Base-by-base conservation (phyloP, 2,329 filamentous ascomycete species). In the Macroventuria anomochaeta region DNA sequence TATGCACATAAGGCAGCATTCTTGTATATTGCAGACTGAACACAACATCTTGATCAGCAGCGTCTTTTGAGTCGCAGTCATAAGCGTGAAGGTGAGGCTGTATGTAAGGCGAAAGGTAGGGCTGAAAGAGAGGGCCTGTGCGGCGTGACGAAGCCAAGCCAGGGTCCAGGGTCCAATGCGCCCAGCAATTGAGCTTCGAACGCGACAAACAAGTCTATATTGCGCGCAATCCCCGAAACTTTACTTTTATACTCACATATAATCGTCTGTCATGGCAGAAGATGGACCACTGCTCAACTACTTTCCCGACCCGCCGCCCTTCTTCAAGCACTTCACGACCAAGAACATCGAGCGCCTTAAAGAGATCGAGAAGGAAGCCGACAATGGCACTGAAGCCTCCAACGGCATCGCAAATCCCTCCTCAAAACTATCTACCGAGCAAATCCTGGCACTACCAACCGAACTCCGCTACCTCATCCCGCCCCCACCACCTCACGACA, bases 281-380 rank as follows among this genome's bases (percentile, higher is more conserved):
- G 63, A 68, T 23, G 59, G 62, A 18, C 40, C 38, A 7, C 20
- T 62, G 17, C 59, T 62, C 36, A 64, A 66, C 37, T 63, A 88
- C 33, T 96, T 92, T 72, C 93, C 95, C 20, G 85, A 89, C 46
- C 95, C 95, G 21, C 95, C 95, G 21, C 87, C 88, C 0, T 96
- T 97, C 77, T 97, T 90, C 87, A 88, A 88, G 63, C 83, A 90
- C 72, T 97, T 97, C 76, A 96, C 91, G 0, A 74, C 85, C 3
- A 85, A 88, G 23, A 96, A 93, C 69, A 68, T 90, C 46, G 76
- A 84, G 12, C 85, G 85, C 40, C 76, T 89, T 20, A 75, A 81
- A 50, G 69, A 81, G 32, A 70, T 83, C 46, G 81, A 81, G 61
- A 75, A 74, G 20, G 71, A 77, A 15, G 57, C 51, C 26, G 49